Conservation (phyloP, 768 basidiomycete species). For the Megacollybia marginata region DNA sequence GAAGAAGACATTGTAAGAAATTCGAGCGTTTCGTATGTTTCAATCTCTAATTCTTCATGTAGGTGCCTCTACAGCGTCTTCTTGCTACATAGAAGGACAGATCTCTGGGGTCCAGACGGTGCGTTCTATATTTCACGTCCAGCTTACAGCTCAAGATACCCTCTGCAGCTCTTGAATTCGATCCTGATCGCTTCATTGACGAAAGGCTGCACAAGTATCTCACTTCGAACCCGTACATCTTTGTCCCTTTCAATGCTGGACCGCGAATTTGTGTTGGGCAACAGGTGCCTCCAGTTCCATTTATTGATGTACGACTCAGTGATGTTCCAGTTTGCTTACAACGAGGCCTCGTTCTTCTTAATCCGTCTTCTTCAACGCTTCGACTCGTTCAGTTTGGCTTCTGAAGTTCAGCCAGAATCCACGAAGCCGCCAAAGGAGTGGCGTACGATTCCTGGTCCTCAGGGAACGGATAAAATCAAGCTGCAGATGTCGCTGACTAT, state of each 20-base stretch:
- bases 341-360: conserved; percentile 49
- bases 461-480: conserved; percentile 40
- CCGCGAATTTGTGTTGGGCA: conserved; percentile 59
- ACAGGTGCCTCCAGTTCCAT: conserved; percentile 28
- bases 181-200: conserved; percentile 68
- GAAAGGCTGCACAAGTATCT: conserved; percentile 55
- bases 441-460: conserved; percentile 35
- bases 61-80: conserved; percentile 41
- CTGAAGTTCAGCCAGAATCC: conserved; percentile 36
- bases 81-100: conserved; percentile 57
- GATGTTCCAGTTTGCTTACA: conserved; percentile 14
- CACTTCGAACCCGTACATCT: conserved; percentile 59
- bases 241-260: conserved; percentile 36
- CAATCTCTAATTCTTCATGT: conserved; percentile 19
- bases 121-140: conserved; percentile 6
- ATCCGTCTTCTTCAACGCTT: conserved; percentile 59
- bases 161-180: conserved; percentile 52
- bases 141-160: background rate
- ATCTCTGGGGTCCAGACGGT: conserved; percentile 72
- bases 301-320: background rate
- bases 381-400: conserved; percentile 36
- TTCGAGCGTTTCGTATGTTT: conserved; percentile 7
- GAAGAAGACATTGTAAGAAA: conserved; percentile 30
- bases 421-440: conserved; percentile 40
- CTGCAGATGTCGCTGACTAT: conserved; percentile 51